phyloP scores from a whole-genome alignment of 345 rosid genomes.

The Gossypium arboreum region DNA sequence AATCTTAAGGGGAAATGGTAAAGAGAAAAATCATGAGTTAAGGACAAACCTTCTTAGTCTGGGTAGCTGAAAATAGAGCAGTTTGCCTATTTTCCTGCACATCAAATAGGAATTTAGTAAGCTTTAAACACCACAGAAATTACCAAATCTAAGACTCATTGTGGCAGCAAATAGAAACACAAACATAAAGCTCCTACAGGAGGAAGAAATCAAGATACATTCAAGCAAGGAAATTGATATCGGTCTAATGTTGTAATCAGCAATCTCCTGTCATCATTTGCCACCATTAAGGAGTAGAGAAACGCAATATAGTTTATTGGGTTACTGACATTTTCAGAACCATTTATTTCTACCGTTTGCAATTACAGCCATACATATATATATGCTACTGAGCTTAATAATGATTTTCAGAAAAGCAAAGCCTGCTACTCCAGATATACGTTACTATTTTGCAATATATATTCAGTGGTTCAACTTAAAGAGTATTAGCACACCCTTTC shows the following conservation, averaged over 20 bases:
- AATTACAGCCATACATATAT: neutral
- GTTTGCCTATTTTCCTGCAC: slow-evolving; percentile 92
- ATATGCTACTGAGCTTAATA: neutral
- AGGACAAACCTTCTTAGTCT: slow-evolving; percentile 76
- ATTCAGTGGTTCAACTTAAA: neutral
- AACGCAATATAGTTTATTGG: neutral
- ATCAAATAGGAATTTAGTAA: slow-evolving; percentile 23
- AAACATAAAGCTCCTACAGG: neutral
- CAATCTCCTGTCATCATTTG: neutral
- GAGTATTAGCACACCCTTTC: neutral
- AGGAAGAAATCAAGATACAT: neutral
- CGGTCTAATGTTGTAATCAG: neutral
- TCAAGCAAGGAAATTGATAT: neutral
- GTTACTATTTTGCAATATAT: neutral
- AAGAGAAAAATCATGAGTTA: neutral
- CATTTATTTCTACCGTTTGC: slow-evolving; percentile 1
- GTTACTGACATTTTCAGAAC: neutral
- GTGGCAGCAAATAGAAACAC: neutral
- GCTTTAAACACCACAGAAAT: slow-evolving; percentile 18
- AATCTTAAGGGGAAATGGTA: neutral
- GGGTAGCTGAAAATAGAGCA: slow-evolving; percentile 95
- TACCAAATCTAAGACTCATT: neutral
- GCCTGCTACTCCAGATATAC: neutral
- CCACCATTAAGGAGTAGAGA: neutral
- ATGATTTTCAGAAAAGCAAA: neutral